Conservation (phyloP, 192 early-diverging fungal species). For the Chytriomyces sp. region DNA sequence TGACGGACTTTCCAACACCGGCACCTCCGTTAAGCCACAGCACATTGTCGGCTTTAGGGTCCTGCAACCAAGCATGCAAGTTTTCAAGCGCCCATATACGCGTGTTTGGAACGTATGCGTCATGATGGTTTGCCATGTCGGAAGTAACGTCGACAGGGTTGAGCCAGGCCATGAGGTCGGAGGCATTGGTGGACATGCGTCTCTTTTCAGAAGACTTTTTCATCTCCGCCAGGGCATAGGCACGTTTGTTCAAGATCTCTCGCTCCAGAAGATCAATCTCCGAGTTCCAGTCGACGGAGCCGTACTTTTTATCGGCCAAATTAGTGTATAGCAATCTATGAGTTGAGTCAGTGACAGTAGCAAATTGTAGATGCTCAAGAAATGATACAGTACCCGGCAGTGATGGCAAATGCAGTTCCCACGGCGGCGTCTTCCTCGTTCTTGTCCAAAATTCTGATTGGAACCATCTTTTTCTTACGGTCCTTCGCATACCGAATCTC, state of each 20-base stretch:
- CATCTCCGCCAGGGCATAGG: not conserved
- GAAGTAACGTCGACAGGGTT: conserved; percentile 24
- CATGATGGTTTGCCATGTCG: conserved; percentile 6
- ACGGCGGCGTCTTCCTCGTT: not conserved
- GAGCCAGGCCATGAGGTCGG: conserved; percentile 26
- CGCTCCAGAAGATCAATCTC: not conserved
- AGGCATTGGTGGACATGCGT: conserved; percentile 16
- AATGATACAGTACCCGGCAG: no score
- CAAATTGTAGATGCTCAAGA: no score
- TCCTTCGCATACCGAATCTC: conserved; percentile 6
- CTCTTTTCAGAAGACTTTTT: not conserved
- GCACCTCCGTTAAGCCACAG: conserved; percentile 28
- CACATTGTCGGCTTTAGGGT: conserved; percentile 12
- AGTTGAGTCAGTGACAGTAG: no score
- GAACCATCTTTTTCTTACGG: conserved; percentile 6
- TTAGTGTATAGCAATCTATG: no score
- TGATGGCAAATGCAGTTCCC: not conserved
- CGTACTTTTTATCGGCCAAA: not conserved
- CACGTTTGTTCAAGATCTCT: not conserved
- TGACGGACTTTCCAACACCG: conserved; percentile 34
- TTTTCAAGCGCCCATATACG: conserved; percentile 4
- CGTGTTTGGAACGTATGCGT: conserved; percentile 18
- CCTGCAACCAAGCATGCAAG: not conserved
- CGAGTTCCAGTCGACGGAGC: not conserved
- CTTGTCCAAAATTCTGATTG: not conserved